Percentiles rank a stretch among this genome's conserved stretches.
Evolutionary conservation across 2,329 filamentous ascomycete genomes (phyloP).

Genomic region (Ceratocystiopsis sp.): DNA sequence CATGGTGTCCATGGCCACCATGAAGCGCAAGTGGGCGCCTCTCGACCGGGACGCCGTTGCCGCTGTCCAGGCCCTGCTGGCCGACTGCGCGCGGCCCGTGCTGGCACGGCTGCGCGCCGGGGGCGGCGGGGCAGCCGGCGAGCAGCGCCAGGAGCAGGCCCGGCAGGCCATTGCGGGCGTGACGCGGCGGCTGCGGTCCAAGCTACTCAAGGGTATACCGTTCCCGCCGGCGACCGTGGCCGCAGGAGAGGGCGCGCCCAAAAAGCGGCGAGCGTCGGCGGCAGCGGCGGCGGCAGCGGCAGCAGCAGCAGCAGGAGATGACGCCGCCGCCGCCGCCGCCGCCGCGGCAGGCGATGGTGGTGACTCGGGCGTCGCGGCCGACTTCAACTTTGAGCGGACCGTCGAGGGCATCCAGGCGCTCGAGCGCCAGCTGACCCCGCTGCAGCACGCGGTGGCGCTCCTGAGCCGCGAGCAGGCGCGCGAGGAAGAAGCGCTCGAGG

Average conservation of each 20-base stretch:
- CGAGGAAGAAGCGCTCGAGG: slow-evolving; percentile 37
- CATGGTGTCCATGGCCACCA: slow-evolving; percentile 41
- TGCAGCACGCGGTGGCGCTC: slow-evolving; percentile 44
- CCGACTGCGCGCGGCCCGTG: slow-evolving; percentile 43
- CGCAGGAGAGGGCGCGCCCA: too few relatives aligned
- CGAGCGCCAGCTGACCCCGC: slow-evolving; percentile 42
- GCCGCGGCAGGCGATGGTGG: slow-evolving; percentile 13
- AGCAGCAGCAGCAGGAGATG: neutral
- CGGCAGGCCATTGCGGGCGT: slow-evolving; percentile 37
- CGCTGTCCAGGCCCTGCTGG: slow-evolving; percentile 37
- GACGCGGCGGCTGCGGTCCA: slow-evolving; percentile 36
- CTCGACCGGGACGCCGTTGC: slow-evolving; percentile 37
- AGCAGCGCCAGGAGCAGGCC: slow-evolving; percentile 33
- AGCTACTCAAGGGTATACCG: slow-evolving; percentile 42
- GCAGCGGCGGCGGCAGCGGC: too few relatives aligned
- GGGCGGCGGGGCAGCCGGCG: neutral
- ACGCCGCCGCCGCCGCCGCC: neutral
- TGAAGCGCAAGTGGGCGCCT: slow-evolving; percentile 51
- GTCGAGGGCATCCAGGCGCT: slow-evolving; percentile 39
- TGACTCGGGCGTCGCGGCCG: slow-evolving; percentile 29
- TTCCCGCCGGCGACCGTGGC: slow-evolving; percentile 35
- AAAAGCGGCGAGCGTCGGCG: too few relatives aligned
- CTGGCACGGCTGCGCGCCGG: slow-evolving; percentile 34
- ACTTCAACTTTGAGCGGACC: slow-evolving; percentile 50
- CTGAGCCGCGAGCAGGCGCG: slow-evolving; percentile 39